Evolutionary conservation across 192 early-diverging fungal species (phyloP).

Genomic region (Umbelopsis sp.): DNA sequence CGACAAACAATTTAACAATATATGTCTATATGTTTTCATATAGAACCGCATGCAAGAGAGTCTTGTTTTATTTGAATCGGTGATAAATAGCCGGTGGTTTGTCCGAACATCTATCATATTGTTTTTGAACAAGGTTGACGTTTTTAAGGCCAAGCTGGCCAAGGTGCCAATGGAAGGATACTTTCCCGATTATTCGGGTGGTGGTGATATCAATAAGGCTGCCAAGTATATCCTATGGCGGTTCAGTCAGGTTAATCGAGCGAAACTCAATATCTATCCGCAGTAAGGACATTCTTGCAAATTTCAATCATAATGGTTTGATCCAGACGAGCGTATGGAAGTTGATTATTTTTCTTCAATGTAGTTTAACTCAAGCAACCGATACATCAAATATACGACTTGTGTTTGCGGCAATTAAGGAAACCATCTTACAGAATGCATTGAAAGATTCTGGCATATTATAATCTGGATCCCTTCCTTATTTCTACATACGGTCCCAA

Average conservation of each 20-base stretch:
- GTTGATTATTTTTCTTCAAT: background rate
- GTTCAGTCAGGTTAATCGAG: constrained; percentile 85
- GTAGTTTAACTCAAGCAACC: constrained; percentile 85
- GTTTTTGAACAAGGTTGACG: constrained; percentile 93
- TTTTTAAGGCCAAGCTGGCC: constrained; percentile 81
- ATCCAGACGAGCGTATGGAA: background rate
- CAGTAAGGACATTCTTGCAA: constrained; percentile 51
- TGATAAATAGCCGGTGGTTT: constrained; percentile 94
- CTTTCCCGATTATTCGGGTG: constrained; percentile 87
- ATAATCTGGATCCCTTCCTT: constrained; percentile 2
- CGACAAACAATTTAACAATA: too few species aligned
- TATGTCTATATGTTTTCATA: background rate
- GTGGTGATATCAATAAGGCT: constrained; percentile 78
- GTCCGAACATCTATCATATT: constrained; percentile 88
- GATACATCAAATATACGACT: constrained; percentile 87
- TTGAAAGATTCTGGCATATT: constrained; percentile 72
- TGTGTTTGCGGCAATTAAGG: constrained; percentile 90
- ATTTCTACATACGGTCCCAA: background rate
- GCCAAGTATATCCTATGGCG: constrained; percentile 88
- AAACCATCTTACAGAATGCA: constrained; percentile 86
- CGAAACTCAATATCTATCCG: constrained; percentile 80
- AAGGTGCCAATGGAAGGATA: constrained; percentile 76
- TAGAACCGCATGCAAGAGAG: constrained; percentile 94
- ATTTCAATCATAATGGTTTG: background rate
- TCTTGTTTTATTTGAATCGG: constrained; percentile 86